Conservation (phyloP, 768 basidiomycete genomes). For the Amanita muscaria region DNA sequence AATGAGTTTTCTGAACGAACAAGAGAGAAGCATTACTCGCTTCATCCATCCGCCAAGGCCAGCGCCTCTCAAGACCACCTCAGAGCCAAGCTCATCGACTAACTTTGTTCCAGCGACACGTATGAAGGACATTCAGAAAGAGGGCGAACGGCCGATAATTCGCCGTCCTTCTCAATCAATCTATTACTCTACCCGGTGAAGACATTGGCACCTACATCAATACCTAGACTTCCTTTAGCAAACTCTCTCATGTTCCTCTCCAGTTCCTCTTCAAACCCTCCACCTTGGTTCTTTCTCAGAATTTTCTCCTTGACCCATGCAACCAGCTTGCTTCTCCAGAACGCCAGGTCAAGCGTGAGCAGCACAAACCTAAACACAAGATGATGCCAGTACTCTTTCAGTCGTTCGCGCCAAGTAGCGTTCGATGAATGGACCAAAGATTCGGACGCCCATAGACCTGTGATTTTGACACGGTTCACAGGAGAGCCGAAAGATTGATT, state of each 20-base stretch:
- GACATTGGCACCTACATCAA: slow-evolving; percentile 53
- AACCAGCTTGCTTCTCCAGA: slow-evolving; percentile 50
- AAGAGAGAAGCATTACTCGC: slow-evolving; percentile 30
- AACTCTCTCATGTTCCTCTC: slow-evolving; percentile 66
- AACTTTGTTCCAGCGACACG: slow-evolving; percentile 52
- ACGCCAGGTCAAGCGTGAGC: slow-evolving; percentile 61
- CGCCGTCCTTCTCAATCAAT: no score
- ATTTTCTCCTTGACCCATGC: slow-evolving; percentile 42
- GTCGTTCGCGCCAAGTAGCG: slow-evolving; percentile 31
- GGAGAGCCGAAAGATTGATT: slow-evolving; percentile 81
- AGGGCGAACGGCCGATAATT: no score
- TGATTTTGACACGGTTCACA: slow-evolving; percentile 86
- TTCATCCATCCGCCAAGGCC: slow-evolving; percentile 86
- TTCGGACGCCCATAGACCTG: slow-evolving; percentile 72
- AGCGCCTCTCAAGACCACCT: slow-evolving; percentile 59
- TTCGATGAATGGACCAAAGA: slow-evolving; percentile 43
- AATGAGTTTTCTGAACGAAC: neutral
- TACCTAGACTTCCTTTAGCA: slow-evolving; percentile 72
- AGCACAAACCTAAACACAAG: slow-evolving; percentile 57
- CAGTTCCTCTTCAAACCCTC: slow-evolving; percentile 74
- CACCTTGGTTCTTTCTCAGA: slow-evolving; percentile 17
- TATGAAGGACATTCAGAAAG: slow-evolving; percentile 38
- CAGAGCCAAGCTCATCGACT: slow-evolving; percentile 46
- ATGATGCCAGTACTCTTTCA: slow-evolving; percentile 49
- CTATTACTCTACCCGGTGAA: slow-evolving; percentile 35